Evolutionary conservation across 2,329 filamentous ascomycete genomes (phyloP).

Genomic region (Fusarium aywerte): DNA sequence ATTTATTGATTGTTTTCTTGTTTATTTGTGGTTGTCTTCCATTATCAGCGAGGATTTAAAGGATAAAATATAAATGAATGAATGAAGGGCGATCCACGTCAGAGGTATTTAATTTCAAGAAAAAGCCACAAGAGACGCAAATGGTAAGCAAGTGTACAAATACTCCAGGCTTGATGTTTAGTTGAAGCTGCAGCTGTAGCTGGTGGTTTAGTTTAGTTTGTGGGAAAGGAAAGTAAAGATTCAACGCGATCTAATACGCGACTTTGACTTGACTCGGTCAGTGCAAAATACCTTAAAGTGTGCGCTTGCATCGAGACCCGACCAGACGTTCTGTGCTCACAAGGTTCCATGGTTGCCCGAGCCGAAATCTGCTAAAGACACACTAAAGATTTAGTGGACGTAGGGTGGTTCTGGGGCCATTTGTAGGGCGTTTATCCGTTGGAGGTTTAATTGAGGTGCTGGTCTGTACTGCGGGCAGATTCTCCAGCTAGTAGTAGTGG

Average conservation of each 20-base stretch:
- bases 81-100: neutral
- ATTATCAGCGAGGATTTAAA: neutral
- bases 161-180: neutral
- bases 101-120: neutral
- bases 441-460: conserved; percentile 7
- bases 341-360: conserved; percentile 1
- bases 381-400: conserved; percentile 35
- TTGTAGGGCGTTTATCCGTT: conserved; percentile 26
- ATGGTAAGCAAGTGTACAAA: neutral
- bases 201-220: too few relatives aligned
- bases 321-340: neutral
- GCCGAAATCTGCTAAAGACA: conserved; percentile 29
- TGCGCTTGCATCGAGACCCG: conserved; percentile 7
- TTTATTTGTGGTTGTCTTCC: conserved; percentile 21
- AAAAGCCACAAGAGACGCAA: neutral
- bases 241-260: conserved; percentile 38
- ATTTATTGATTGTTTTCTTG: conserved; percentile 29
- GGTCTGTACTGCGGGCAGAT: neutral
- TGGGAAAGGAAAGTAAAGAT: conserved; percentile 1
- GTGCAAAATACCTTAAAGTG: conserved; percentile 28
- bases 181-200: conserved; percentile 7
- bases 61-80: neutral
- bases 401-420: conserved; percentile 8
- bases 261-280: conserved; percentile 22
- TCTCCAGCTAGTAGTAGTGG: neutral